These are phyloP conservation scores for Escovopsis sp. DNA, from an alignment of 2,329 filamentous ascomycete species.

Conservation along the genomic window DNA sequence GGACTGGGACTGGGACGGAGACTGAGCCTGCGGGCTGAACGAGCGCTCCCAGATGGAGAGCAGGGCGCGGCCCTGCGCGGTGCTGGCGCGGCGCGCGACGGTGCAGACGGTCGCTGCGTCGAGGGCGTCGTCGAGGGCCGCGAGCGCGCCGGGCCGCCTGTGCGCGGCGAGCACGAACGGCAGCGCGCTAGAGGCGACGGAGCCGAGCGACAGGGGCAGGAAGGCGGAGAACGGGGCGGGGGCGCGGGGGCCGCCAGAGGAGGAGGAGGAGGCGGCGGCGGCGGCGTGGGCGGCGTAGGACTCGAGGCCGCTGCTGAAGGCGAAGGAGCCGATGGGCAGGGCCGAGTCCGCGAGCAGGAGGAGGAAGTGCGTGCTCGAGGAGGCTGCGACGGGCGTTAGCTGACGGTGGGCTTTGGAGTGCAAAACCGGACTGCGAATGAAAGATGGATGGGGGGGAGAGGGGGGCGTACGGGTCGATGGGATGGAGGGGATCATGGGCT, in stretches of 20 bases:
- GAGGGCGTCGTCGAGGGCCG: conserved; percentile 54
- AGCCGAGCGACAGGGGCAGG: conserved; percentile 53
- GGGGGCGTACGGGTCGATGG: not conserved
- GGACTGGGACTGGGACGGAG: no score
- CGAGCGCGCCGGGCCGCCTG: conserved; percentile 34
- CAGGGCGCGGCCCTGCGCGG: conserved; percentile 62
- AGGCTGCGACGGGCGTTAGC: conserved; percentile 3
- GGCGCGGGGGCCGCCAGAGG: conserved; percentile 22
- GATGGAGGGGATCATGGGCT: not conserved
- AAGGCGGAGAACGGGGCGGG: conserved; percentile 45
- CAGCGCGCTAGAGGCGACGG: conserved; percentile 56
- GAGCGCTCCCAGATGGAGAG: conserved; percentile 64
- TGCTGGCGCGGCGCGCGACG: conserved; percentile 61
- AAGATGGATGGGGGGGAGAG: not conserved
- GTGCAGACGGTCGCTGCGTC: conserved; percentile 66
- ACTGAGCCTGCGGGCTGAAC: conserved; percentile 25
- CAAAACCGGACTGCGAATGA: not conserved
- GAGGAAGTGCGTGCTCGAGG: conserved; percentile 43
- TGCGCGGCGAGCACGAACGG: conserved; percentile 62
- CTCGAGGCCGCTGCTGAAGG: conserved; percentile 70
- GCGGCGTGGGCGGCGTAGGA: conserved; percentile 61
- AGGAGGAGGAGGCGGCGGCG: conserved; percentile 25
- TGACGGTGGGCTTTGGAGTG: not conserved
- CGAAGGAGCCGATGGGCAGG: conserved; percentile 72
- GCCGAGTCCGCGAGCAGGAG: conserved; percentile 70